Conservation (phyloP, 345 rosid species). For the Hibiscus tridactylites region DNA sequence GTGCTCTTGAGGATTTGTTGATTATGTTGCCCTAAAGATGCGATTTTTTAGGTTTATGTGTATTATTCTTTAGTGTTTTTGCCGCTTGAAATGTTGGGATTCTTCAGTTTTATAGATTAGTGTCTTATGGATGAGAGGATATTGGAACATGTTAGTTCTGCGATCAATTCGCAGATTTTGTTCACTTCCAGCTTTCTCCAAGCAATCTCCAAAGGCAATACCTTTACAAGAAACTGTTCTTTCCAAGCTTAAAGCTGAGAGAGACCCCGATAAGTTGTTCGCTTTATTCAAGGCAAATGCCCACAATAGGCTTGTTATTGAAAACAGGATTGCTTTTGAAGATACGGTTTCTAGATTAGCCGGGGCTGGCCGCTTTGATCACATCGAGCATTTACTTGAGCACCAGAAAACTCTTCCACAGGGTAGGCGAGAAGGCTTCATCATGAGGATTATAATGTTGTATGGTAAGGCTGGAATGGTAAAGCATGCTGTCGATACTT, state of each 20-base stretch:
- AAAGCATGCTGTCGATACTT: constrained; percentile 55
- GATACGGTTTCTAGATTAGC: constrained; percentile 66
- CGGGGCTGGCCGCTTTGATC: constrained; percentile 63
- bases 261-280: constrained; percentile 54
- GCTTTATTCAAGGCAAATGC: constrained; percentile 63
- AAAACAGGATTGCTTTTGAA: constrained; percentile 63
- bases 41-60: background rate
- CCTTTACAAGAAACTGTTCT: constrained; percentile 31
- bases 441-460: constrained; percentile 70
- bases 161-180: constrained; percentile 46
- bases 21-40: background rate
- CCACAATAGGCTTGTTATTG: constrained; percentile 48
- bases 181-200: constrained; percentile 21
- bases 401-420: constrained; percentile 75
- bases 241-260: constrained; percentile 59
- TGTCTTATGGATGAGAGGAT: constrained; percentile 20
- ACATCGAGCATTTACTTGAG: constrained; percentile 68
- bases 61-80: background rate
- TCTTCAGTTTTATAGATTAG: background rate
- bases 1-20: background rate
- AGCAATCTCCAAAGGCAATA: constrained; percentile 36
- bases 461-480: constrained; percentile 80
- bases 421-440: constrained; percentile 78
- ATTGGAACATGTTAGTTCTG: constrained; percentile 49
- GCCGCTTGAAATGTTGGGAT: background rate